Evolutionary conservation across 1,139 yeast genomes (phyloP).

Genomic region (Taphrina communis): DNA sequence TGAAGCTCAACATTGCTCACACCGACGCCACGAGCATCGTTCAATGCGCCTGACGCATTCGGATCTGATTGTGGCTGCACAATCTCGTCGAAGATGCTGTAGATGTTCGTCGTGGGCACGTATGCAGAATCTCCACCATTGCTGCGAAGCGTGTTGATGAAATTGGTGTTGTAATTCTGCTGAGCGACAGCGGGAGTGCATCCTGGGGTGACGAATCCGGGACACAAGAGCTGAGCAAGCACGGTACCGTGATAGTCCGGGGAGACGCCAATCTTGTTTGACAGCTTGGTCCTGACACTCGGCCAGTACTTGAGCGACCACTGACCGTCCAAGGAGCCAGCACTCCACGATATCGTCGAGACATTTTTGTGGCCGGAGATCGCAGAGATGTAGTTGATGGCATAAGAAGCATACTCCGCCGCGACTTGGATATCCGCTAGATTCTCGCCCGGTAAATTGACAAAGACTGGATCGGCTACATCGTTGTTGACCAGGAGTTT

Average conservation of each 20-base stretch:
- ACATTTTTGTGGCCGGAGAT: constrained; percentile 16
- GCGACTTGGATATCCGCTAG: constrained; percentile 18
- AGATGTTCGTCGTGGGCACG: constrained; percentile 21
- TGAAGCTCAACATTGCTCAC: constrained; percentile 17
- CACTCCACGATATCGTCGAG: constrained; percentile 19
- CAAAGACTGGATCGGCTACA: constrained; percentile 20
- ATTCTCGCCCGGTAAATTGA: constrained; percentile 3
- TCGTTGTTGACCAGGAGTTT: constrained; percentile 5
- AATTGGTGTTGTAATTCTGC: constrained; percentile 4
- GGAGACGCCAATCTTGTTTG: constrained; percentile 6
- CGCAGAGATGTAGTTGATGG: constrained; percentile 14
- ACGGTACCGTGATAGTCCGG: constrained; percentile 24
- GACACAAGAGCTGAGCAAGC: constrained; percentile 9
- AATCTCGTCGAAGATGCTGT: constrained; percentile 21
- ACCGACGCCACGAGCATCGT: constrained; percentile 4
- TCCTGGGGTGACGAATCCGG: not conserved
- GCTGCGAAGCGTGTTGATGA: constrained; percentile 10
- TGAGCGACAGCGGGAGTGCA: constrained; percentile 21
- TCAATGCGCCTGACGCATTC: constrained; percentile 11
- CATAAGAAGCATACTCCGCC: constrained; percentile 19
- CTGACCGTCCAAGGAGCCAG: constrained; percentile 8
- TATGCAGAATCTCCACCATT: constrained; percentile 25
- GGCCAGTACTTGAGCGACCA: constrained; percentile 29
- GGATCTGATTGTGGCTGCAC: constrained; percentile 16
- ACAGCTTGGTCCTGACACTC: not conserved